Evolutionary conservation across 2,329 filamentous ascomycete species (phyloP), one percentile per base, ranked within the genome.

Genomic region (Cladosporium sp.): DNA sequence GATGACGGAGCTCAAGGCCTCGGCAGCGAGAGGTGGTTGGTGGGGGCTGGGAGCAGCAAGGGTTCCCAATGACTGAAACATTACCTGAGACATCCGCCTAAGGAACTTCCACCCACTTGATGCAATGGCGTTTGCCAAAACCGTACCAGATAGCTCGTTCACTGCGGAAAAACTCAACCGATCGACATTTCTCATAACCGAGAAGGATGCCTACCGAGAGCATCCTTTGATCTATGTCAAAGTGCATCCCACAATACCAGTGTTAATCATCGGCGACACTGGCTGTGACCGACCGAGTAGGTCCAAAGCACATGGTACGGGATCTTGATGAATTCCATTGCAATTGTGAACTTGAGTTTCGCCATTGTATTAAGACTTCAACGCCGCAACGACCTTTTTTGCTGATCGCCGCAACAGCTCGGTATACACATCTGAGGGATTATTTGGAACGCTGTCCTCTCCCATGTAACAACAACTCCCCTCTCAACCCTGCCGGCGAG

Each of bases 171-270:
- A 74, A 7, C 69, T 83, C 28, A 84, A 83, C 67, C 7, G 41
- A 3, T 76, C 81, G 1, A 83, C 82, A 0, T 83, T 83, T 67
- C 71, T 80, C 10, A 74, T 84, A 26, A 71, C 76, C 18, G 81
- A 84, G 70, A 75, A 80, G 65, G 82, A 84, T 70, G 72, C 71
- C 32, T 83, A 76, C 68, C 68, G 69, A 59, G 81, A 83, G 68
- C 74, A 77, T 41, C 82, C 82, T 2, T 74, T 80, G 66, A 82
- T 84, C n/a, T 84, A 83, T 67, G 78, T 76, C 59, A 83, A 83
- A 67, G 47, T 81, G 2, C 79, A 78, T 66, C 73, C 75, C 4
- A 69, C 54, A 10, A 64, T 60, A 0, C 67, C 74, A 0, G 66
- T 78, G 28, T 59, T 83, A 14, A 71, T 83, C 2, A 70, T 83